Percentiles rank a stretch among this genome's conserved stretches.
Conservation (phyloP, 176 grass and related monocot genomes). For the Oryza coarctata region DNA sequence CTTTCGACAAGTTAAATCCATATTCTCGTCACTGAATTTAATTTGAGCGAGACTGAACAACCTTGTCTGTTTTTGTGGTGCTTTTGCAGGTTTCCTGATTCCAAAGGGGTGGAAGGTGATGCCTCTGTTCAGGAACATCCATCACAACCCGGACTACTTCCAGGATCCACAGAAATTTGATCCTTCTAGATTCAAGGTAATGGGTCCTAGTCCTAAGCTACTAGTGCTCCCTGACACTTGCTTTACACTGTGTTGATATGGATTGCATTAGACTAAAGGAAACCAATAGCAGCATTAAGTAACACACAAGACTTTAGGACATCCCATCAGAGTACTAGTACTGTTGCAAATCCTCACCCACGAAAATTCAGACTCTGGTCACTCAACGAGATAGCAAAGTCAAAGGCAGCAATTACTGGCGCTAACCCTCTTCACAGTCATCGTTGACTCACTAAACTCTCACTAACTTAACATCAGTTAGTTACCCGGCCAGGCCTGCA, state of each 20-base stretch:
- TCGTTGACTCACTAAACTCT: constrained; percentile 33
- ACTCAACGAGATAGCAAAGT: neutral
- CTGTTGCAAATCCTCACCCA: neutral
- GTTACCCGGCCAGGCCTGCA: constrained; percentile 17
- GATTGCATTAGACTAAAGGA: neutral
- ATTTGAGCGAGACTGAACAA: neutral
- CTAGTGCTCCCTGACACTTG: neutral
- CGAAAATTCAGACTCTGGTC: neutral
- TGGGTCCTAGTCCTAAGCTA: neutral
- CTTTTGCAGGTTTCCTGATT: constrained; percentile 50
- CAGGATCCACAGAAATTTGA: constrained; percentile 43
- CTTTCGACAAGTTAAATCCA: neutral
- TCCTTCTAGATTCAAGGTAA: constrained; percentile 55
- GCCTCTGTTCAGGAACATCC: constrained; percentile 64
- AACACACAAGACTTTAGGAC: neutral
- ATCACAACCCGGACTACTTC: constrained; percentile 50
- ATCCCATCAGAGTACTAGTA: neutral
- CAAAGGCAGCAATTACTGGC: neutral
- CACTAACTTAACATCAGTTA: neutral
- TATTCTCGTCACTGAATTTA: neutral
- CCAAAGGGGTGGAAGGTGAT: constrained; percentile 79
- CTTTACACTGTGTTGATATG: neutral
- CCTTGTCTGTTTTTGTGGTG: neutral
- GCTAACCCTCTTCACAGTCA: constrained; percentile 2
- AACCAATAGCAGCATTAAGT: neutral